phyloP scores from a whole-genome alignment of 352 stramenopile genomes.

The Phytophthora palmivora region DNA sequence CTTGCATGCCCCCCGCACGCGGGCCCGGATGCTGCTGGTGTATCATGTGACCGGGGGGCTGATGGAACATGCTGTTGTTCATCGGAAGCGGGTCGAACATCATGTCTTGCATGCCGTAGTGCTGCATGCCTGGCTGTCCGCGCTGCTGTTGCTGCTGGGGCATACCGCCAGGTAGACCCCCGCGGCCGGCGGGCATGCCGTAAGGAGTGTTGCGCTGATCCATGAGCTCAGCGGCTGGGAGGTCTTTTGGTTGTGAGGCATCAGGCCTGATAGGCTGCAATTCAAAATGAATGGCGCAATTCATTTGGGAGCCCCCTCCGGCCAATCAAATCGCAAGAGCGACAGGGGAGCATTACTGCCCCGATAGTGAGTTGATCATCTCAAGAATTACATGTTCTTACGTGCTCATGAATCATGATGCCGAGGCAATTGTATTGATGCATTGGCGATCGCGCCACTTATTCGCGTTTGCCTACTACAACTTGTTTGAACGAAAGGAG shows the following conservation, averaged over 20 bases:
- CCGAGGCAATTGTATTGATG: too few relatives aligned
- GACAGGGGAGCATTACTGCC: conserved; percentile 8
- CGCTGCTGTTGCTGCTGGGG: conserved; percentile 26
- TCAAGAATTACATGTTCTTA: conserved; percentile 1
- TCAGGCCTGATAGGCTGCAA: conserved; percentile 12
- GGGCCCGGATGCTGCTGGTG: conserved; percentile 47
- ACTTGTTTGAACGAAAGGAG: too few relatives aligned
- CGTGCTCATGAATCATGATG: too few relatives aligned
- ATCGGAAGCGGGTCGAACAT: conserved; percentile 80
- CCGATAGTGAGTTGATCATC: conserved; percentile 4
- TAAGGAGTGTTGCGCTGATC: conserved; percentile 62
- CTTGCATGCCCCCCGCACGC: conserved; percentile 36
- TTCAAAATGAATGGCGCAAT: conserved; percentile 20
- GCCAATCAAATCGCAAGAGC: conserved; percentile 25
- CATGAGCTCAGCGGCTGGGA: conserved; percentile 26
- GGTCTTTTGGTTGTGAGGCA: conserved; percentile 19
- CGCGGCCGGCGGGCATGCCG: conserved; percentile 49
- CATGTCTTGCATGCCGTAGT: conserved; percentile 52
- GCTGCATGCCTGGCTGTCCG: conserved; percentile 37
- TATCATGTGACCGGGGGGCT: conserved; percentile 29
- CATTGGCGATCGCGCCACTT: too few relatives aligned
- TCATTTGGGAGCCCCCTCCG: conserved; percentile 13
- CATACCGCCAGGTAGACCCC: conserved; percentile 47
- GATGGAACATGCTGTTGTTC: conserved; percentile 65
- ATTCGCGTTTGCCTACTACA: too few relatives aligned